phyloP scores from a whole-genome alignment of 441 rosid species.

The Erodium trifolium region DNA sequence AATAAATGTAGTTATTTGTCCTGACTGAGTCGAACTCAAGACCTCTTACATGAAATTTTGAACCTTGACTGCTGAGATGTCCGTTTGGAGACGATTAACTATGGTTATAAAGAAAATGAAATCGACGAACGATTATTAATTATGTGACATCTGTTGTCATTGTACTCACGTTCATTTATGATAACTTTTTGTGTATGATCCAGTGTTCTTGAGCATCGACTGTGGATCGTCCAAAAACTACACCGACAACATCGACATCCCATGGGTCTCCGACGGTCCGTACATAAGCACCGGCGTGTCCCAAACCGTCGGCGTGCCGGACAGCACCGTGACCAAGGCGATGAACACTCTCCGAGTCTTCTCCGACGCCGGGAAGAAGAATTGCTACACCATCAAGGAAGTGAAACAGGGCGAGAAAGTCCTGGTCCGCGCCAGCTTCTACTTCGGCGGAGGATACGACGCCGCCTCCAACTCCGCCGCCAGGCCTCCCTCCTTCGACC shows the following conservation, averaged over 20 bases:
- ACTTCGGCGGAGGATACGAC: slow-evolving; percentile 45
- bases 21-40: no score
- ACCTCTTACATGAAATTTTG: no score
- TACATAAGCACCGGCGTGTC: slow-evolving; percentile 20
- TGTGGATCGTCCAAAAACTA: slow-evolving; percentile 38
- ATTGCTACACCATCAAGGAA: slow-evolving; percentile 34
- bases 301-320: slow-evolving; percentile 14
- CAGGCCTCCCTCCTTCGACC: slow-evolving; percentile 40
- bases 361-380: slow-evolving; percentile 30
- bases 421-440: slow-evolving; percentile 38
- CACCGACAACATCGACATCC: slow-evolving; percentile 19
- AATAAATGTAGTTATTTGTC: no score
- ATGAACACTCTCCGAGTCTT: slow-evolving; percentile 47
- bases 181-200: background rate
- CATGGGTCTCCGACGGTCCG: slow-evolving; percentile 40
- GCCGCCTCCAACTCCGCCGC: background rate
- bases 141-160: no score
- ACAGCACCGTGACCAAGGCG: slow-evolving; percentile 13
- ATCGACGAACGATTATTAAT: no score
- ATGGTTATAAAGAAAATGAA: no score
- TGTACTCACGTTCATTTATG: no score
- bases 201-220: slow-evolving; percentile 35
- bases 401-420: slow-evolving; percentile 22
- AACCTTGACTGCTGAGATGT: no score
- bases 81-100: no score